phyloP scores from a whole-genome alignment of 208 protist species.

The Trichomonas gallinae region DNA sequence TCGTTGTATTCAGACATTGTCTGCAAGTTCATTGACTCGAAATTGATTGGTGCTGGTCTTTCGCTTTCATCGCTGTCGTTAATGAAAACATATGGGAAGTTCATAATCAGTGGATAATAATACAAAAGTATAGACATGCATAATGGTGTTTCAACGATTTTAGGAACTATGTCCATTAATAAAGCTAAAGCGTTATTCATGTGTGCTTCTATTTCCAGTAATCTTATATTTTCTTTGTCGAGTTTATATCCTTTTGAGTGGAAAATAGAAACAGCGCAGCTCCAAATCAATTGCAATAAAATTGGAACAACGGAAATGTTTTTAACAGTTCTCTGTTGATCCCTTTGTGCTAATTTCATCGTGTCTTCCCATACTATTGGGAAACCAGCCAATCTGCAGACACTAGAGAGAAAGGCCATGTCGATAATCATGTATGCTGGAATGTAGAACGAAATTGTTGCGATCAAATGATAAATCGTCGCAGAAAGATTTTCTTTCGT shows the following conservation, averaged over 20 bases:
- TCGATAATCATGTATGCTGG: background rate
- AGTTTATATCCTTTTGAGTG: background rate
- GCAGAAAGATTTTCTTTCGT: background rate
- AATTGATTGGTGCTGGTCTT: background rate
- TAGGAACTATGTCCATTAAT: background rate
- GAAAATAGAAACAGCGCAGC: background rate
- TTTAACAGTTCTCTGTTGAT: background rate
- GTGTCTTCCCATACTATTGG: background rate
- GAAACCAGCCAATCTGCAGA: background rate
- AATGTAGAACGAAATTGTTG: background rate
- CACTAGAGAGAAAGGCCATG: background rate
- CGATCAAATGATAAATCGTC: background rate
- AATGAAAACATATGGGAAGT: background rate
- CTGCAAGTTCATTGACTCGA: background rate
- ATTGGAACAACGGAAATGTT: background rate
- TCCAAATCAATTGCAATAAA: background rate
- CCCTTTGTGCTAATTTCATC: background rate
- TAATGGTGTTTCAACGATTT: background rate
- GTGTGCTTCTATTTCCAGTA: background rate
- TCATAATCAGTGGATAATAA: background rate
- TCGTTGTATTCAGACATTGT: background rate
- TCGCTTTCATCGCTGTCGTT: background rate
- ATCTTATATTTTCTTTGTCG: background rate
- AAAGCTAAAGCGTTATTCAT: background rate
- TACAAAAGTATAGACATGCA: background rate